These are phyloP conservation scores for Dianthus caryophyllus DNA, from an alignment of 148 eudicot species.

Conservation along the genomic window DNA sequence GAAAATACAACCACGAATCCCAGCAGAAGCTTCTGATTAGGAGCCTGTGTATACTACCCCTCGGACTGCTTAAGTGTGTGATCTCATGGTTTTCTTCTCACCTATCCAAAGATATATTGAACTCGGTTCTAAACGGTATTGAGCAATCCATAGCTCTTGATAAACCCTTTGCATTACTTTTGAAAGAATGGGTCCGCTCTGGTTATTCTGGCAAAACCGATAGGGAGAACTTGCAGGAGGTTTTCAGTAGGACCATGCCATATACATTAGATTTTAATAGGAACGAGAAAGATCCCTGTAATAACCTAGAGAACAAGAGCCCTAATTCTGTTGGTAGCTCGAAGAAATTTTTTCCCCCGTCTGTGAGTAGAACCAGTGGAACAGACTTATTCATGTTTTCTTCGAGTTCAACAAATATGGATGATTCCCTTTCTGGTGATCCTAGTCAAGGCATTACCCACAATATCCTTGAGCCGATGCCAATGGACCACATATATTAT, in stretches of 20 bases:
- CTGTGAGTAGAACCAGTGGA: constrained; percentile 35
- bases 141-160: constrained; percentile 41
- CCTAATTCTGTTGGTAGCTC: constrained; percentile 21
- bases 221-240: constrained; percentile 49
- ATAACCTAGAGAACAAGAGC: constrained; percentile 14
- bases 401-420: constrained; percentile 33
- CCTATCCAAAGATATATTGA: constrained; percentile 59
- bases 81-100: constrained; percentile 70
- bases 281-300: constrained; percentile 25
- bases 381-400: constrained; percentile 41
- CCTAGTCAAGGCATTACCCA: constrained; percentile 25
- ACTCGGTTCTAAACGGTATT: constrained; percentile 42
- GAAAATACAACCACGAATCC: constrained; percentile 47
- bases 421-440: constrained; percentile 31
- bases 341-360: constrained; percentile 14
- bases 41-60: constrained; percentile 64
- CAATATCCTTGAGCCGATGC: constrained; percentile 48
- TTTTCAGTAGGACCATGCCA: constrained; percentile 47
- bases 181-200: constrained; percentile 65
- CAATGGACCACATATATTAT: constrained; percentile 67
- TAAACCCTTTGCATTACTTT: constrained; percentile 44
- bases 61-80: constrained; percentile 75
- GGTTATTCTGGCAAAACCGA: constrained; percentile 74
- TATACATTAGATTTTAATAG: constrained; percentile 36
- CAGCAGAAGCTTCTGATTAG: constrained; percentile 53